These are phyloP conservation scores for Plasmodium falciparum DNA, from an alignment of 169 alveolate genomes.

Conservation along the genomic window DNA sequence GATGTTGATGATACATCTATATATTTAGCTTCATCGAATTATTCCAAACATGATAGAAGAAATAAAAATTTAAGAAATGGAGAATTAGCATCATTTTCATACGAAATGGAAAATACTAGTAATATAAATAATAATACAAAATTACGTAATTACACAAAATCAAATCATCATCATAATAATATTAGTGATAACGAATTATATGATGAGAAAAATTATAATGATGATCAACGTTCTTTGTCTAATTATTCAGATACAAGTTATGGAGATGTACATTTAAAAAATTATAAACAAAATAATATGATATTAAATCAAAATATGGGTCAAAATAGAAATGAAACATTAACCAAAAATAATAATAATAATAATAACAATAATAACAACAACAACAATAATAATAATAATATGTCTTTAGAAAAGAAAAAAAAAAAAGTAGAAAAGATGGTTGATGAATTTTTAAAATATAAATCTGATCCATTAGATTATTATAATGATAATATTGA, in stretches of 20 bases:
- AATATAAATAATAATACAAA: background rate
- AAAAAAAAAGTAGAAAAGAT: conserved; percentile 66
- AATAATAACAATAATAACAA: background rate
- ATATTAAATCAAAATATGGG: conserved; percentile 12
- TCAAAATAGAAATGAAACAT: conserved; percentile 23
- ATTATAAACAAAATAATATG: conserved; percentile 22
- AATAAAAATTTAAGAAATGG: conserved; percentile 8
- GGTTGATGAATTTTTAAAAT: conserved; percentile 69
- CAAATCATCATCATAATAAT: conserved; percentile 23
- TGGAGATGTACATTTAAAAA: background rate
- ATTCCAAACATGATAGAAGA: conserved; percentile 39
- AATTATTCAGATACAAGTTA: conserved; percentile 7
- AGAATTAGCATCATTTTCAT: background rate
- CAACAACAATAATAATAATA: background rate
- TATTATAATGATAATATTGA: conserved; percentile 72
- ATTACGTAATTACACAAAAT: conserved; percentile 7
- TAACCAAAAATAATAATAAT: conserved; percentile 9
- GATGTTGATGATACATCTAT: conserved; percentile 38
- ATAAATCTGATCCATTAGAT: conserved; percentile 40
- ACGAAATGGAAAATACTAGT: conserved; percentile 11
- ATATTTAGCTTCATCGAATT: conserved; percentile 21
- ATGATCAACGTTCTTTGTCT: conserved; percentile 2
- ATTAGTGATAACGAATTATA: conserved; percentile 12
- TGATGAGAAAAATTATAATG: conserved; percentile 20
- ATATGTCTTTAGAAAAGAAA: background rate